A percentile compares a stretch with the other conserved stretches of the same genome.
Conservation (phyloP, 2,329 filamentous ascomycete genomes). For the Xylaria multiplex region DNA sequence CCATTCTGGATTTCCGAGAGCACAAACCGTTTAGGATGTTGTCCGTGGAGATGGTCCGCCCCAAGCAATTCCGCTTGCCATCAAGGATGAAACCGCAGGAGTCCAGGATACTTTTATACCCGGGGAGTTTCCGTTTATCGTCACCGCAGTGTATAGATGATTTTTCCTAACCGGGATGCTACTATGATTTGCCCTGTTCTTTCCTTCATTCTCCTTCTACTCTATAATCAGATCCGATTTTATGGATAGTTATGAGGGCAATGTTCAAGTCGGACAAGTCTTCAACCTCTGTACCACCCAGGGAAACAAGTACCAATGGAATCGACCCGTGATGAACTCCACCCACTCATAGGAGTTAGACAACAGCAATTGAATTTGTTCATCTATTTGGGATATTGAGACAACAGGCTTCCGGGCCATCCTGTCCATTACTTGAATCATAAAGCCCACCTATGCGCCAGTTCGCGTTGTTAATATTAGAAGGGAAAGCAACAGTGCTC, state of each 20-base stretch:
- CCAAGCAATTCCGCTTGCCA: constrained; percentile 16
- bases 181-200: background rate
- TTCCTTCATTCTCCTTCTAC: background rate
- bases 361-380: constrained; percentile 12
- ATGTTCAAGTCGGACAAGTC: constrained; percentile 26
- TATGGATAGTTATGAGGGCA: constrained; percentile 9
- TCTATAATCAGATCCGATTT: background rate
- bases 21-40: constrained; percentile 23
- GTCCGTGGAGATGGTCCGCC: constrained; percentile 1
- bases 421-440: background rate
- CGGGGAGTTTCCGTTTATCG: constrained; percentile 5
- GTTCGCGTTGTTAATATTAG: background rate
- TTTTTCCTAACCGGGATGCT: background rate
- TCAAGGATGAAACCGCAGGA: constrained; percentile 8
- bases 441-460: background rate
- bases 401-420: background rate
- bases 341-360: background rate
- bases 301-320: constrained; percentile 7
- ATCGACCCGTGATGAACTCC: background rate
- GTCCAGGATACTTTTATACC: background rate
- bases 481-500: background rate
- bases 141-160: background rate
- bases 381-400: background rate
- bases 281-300: background rate
- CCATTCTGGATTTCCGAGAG: constrained; percentile 9